Evolutionary conservation across 2,329 filamentous ascomycete genomes (phyloP), one percentile per base, ranked within the genome.

Genomic region (Penicillium sclerotiorum): DNA sequence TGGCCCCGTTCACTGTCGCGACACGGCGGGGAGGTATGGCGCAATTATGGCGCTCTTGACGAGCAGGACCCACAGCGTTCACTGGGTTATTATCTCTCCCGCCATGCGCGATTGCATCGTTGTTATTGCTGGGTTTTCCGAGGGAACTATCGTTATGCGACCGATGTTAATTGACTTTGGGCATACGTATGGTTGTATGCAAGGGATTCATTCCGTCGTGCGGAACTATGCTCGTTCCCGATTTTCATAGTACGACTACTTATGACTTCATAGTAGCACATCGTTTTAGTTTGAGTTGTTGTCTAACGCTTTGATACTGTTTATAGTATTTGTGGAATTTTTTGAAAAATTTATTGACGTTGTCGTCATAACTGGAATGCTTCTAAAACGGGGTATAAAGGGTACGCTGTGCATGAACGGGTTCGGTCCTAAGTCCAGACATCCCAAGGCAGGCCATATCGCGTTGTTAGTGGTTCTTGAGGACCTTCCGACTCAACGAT

Each of bases 401-500:
- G 25, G 15, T 42, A 20, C 15, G 17, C 23, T 38, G 11, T 33
- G 7, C 18, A 20, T 18, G 17, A 17, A 3, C 36, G 4, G 8
- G 7, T 21, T 22, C 15, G 11, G 5, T 18, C 27, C 13, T 15
- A 47, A 23, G 27, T 61, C 55, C 60, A 65, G 2, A 42, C 44
- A 47, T 63, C 56, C 60, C 60, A 63, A 7, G 53, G 45, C 12
- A 61, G 36, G 5, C 59, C 60, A 32, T 62, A 46, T 2, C 56
- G 58, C 22, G 45, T 55, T 2, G 52, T 53, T 28, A 60, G 27
- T 1, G 56, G 50, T 5, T 55, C 54, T 50, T 69, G 68, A 1
- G 68, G 66, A 1, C 71, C 70, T 47, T 74, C 72, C 0, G 64
- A 61, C 4, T 65, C 67, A 1, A 69, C 22, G 1, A 74, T 56